A percentile compares a stretch with the other conserved stretches of the same genome.
Evolutionary conservation across 768 basidiomycete species (phyloP).

Genomic region (Psilocybe cyanescens): DNA sequence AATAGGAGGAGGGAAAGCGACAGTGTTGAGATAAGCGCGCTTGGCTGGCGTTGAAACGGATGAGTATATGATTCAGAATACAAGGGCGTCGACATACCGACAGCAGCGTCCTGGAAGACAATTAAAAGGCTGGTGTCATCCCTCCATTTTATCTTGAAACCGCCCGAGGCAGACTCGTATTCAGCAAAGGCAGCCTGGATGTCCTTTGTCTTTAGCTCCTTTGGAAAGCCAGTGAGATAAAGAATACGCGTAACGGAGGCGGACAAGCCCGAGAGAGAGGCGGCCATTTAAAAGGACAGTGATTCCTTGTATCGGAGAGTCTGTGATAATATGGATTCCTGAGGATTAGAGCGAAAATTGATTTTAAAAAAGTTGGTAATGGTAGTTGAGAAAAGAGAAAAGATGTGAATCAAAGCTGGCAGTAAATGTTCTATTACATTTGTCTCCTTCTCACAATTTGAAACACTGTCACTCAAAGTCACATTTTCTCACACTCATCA

Average conservation of each 20-base stretch:
- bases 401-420: conserved; percentile 15
- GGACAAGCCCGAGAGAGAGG: conserved; percentile 81
- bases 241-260: conserved; percentile 97
- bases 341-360: conserved; percentile 24
- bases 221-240: conserved; percentile 87
- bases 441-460: conserved; percentile 10
- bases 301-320: conserved; percentile 24
- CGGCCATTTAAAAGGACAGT: conserved; percentile 55
- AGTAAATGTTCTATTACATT: conserved; percentile 9
- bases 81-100: conserved; percentile 65
- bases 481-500: conserved; percentile 22
- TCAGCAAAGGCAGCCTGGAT: conserved; percentile 90
- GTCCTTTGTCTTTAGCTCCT: conserved; percentile 97
- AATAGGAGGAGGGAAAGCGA: conserved; percentile 80
- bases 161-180: conserved; percentile 84
- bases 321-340: conserved; percentile 20
- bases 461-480: conserved; percentile 21
- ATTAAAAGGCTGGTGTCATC: conserved; percentile 96
- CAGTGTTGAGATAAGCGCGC: conserved; percentile 89
- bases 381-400: conserved; percentile 20
- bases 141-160: conserved; percentile 99
- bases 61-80: conserved; percentile 6
- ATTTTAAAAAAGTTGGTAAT: conserved; percentile 24
- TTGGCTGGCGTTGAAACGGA: conserved; percentile 64
- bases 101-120: conserved; percentile 88